Evolutionary conservation across 768 basidiomycete genomes (phyloP).

Genomic region (Hemileccinum impolitum): DNA sequence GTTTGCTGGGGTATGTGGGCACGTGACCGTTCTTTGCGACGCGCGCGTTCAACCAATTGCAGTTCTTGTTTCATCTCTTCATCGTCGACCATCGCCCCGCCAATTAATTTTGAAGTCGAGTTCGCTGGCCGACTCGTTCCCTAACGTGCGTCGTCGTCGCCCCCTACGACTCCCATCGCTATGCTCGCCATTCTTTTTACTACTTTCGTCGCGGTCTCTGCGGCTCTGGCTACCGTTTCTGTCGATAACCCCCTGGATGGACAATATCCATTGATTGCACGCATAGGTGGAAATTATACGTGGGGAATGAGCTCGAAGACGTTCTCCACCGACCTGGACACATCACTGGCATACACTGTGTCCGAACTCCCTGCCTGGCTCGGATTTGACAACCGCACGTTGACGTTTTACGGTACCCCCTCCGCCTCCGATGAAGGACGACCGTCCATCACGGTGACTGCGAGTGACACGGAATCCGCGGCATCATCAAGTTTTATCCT

Average conservation of each 20-base stretch:
- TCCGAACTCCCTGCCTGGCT: constrained; percentile 73
- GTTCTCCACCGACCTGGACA: constrained; percentile 50
- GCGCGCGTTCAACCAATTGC: constrained; percentile 15
- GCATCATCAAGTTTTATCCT: constrained; percentile 54
- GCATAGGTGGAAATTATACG: constrained; percentile 56
- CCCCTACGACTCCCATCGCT: constrained; percentile 52
- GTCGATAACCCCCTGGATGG: constrained; percentile 59
- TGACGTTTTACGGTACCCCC: constrained; percentile 72
- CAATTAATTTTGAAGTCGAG: constrained; percentile 32
- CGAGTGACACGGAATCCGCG: constrained; percentile 48
- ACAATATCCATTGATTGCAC: constrained; percentile 80
- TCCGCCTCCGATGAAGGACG: constrained; percentile 58
- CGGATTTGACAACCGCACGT: constrained; percentile 56
- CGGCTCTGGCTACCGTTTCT: constrained; percentile 42
- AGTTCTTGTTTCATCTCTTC: constrained; percentile 8
- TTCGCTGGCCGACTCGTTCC: constrained; percentile 60
- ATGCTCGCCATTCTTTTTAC: constrained; percentile 63
- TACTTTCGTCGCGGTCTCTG: constrained; percentile 38
- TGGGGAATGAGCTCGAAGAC: constrained; percentile 70
- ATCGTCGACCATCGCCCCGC: not conserved
- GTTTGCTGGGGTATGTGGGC: constrained; percentile 7
- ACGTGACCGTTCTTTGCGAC: constrained; percentile 27
- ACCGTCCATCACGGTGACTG: constrained; percentile 59
- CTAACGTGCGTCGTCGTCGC: constrained; percentile 36
- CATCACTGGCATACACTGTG: constrained; percentile 49